Evolutionary conservation across 73 alveolate genomes (phyloP).

Genomic region (Effrenium voratum): DNA sequence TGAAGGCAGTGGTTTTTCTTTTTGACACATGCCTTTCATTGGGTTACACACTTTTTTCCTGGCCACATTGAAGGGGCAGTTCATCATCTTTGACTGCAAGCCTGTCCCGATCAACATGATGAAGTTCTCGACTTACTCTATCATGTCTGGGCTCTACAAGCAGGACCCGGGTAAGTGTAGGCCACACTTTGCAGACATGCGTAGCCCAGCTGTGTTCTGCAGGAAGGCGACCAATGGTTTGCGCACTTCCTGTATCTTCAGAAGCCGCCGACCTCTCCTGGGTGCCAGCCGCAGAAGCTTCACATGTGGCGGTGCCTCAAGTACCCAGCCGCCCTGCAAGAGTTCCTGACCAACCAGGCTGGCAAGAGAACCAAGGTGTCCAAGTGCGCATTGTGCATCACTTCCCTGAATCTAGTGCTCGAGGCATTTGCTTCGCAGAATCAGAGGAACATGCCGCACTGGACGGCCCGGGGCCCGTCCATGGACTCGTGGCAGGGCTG

Average conservation of each 20-base stretch:
- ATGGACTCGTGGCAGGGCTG: background rate
- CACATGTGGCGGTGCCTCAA: constrained; percentile 29
- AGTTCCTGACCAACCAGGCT: constrained; percentile 2
- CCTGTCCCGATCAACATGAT: background rate
- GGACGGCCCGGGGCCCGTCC: background rate
- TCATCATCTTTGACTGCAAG: background rate
- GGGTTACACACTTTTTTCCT: no score
- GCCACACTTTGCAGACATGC: no score
- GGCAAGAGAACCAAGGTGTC: background rate
- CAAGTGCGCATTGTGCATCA: background rate
- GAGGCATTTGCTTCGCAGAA: background rate
- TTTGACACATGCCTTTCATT: background rate
- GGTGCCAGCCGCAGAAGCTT: background rate
- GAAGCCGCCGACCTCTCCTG: background rate
- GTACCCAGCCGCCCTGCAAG: background rate
- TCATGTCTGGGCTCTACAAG: background rate
- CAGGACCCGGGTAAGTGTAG: no score
- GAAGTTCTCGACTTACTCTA: background rate
- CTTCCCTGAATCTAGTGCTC: background rate
- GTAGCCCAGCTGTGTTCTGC: background rate
- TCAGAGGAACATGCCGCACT: background rate
- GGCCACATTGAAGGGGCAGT: no score
- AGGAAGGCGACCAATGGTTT: background rate
- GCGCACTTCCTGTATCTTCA: background rate
- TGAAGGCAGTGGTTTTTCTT: no score